A percentile compares a stretch with the other conserved stretches of the same genome.
These are phyloP conservation scores for Catenaria anguillulae DNA, from an alignment of 371 early-diverging fungal species.

Conservation along the genomic window DNA sequence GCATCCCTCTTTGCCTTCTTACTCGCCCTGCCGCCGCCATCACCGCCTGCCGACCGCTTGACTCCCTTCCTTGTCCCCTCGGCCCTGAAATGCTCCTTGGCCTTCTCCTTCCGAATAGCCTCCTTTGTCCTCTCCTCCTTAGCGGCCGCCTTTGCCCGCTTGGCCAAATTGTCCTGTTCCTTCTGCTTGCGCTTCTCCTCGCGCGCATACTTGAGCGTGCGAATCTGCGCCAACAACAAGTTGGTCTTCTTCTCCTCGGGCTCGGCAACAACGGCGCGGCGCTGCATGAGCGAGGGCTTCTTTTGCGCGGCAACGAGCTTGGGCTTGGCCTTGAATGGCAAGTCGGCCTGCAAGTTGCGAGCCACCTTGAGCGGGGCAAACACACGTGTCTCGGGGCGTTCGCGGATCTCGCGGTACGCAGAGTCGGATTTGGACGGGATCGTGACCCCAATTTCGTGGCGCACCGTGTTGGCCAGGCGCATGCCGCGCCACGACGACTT, in stretches of 20 bases:
- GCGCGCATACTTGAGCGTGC: slow-evolving; percentile 73
- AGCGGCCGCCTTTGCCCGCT: not conserved
- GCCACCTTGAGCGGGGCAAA: slow-evolving; percentile 78
- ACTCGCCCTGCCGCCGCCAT: slow-evolving; percentile 14
- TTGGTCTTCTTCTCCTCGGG: slow-evolving; percentile 75
- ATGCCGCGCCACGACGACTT: slow-evolving; percentile 71
- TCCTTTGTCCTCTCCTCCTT: slow-evolving; percentile 22
- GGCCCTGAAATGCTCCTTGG: slow-evolving; percentile 25
- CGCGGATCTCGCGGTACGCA: slow-evolving; percentile 63
- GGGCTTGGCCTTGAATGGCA: slow-evolving; percentile 87
- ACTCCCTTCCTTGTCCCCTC: not conserved
- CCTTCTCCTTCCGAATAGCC: slow-evolving; percentile 22
- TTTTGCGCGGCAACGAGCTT: slow-evolving; percentile 34
- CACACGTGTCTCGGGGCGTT: slow-evolving; percentile 45
- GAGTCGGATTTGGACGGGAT: slow-evolving; percentile 66
- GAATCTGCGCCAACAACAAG: slow-evolving; percentile 64
- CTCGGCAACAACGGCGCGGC: slow-evolving; percentile 76
- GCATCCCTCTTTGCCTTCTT: too few relatives aligned
- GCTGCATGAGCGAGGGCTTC: slow-evolving; percentile 31
- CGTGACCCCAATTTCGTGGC: slow-evolving; percentile 48
- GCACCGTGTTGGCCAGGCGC: slow-evolving; percentile 76
- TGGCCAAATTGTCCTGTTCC: slow-evolving; percentile 28
- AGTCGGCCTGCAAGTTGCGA: slow-evolving; percentile 54
- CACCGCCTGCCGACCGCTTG: slow-evolving; percentile 8
- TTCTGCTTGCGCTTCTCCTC: slow-evolving; percentile 54